Evolutionary conservation across 352 stramenopile species (phyloP).

Genomic region (Phytopythium kandeliae): DNA sequence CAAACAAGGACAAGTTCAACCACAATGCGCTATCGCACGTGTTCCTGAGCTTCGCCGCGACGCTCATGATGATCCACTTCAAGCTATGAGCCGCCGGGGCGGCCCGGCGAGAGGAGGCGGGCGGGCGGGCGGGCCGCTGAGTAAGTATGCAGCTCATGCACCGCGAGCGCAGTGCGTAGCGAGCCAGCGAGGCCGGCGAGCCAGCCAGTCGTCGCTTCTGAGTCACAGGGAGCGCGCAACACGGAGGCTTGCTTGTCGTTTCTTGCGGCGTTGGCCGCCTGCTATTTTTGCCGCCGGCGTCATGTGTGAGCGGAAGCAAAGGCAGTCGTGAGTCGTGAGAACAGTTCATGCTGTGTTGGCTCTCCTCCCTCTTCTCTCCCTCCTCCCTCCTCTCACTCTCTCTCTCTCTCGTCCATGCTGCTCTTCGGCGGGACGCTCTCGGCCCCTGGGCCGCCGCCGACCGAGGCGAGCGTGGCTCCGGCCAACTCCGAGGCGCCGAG

Average conservation of each 20-base stretch:
- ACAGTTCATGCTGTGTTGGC: no score
- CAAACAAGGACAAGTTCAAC: slow-evolving; percentile 84
- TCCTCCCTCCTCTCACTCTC: not conserved
- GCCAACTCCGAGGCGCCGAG: no score
- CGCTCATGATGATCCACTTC: slow-evolving; percentile 82
- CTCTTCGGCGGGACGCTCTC: slow-evolving; percentile 67
- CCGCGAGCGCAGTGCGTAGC: not conserved
- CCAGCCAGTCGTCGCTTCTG: no score
- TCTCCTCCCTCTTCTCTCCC: no score
- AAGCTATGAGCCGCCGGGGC: slow-evolving; percentile 32
- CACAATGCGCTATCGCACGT: slow-evolving; percentile 87
- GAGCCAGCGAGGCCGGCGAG: no score
- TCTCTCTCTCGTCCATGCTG: slow-evolving; percentile 47
- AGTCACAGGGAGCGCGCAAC: not conserved
- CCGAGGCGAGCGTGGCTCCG: slow-evolving; percentile 3
- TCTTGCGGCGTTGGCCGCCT: not conserved
- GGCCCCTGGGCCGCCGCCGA: slow-evolving; percentile 6
- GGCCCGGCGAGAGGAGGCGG: not conserved
- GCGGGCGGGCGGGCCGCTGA: not conserved
- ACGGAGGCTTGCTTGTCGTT: slow-evolving; percentile 3
- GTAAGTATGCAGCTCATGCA: not conserved
- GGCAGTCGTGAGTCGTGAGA: no score
- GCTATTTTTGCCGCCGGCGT: no score
- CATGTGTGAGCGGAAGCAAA: no score
- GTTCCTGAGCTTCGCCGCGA: slow-evolving; percentile 75